Percentiles rank a stretch among this genome's conserved stretches.
Evolutionary conservation across 768 basidiomycete species (phyloP).

Genomic region (Mrakia blollopis): DNA sequence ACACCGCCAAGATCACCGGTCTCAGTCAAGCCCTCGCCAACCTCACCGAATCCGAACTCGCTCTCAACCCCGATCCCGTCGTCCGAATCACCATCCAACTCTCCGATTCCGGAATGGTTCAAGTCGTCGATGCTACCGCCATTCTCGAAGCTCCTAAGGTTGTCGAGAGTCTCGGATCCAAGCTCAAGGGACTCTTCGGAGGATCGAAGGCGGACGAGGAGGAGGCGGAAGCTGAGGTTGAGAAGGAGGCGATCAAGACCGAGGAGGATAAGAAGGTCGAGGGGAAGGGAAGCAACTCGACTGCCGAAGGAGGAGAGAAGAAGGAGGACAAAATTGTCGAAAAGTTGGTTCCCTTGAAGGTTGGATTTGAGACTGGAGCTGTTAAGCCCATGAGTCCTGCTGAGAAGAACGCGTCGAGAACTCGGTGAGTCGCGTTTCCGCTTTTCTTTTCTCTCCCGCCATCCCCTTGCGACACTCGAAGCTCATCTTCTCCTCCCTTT

Average conservation of each 20-base stretch:
- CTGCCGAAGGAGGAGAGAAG: constrained; percentile 16
- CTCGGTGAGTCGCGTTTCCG: constrained; percentile 54
- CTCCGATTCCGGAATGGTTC: constrained; percentile 80
- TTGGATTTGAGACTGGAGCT: constrained; percentile 4
- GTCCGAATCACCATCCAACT: constrained; percentile 78
- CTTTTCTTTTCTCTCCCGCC: not conserved
- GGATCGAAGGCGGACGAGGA: constrained; percentile 40
- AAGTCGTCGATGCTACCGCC: constrained; percentile 65
- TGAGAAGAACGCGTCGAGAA: constrained; percentile 63
- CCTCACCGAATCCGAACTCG: constrained; percentile 72
- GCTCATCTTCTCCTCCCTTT: not conserved
- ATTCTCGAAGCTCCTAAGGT: constrained; percentile 70
- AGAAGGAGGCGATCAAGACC: constrained; percentile 40
- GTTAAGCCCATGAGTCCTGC: constrained; percentile 56
- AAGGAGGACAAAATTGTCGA: constrained; percentile 24
- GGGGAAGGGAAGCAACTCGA: not conserved
- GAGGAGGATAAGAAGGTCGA: constrained; percentile 15
- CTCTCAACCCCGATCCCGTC: constrained; percentile 58
- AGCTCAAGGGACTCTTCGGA: constrained; percentile 82
- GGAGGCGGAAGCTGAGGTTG: constrained; percentile 44
- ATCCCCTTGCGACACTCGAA: not conserved
- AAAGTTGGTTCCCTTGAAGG: constrained; percentile 21
- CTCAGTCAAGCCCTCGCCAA: constrained; percentile 73
- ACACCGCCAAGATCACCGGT: constrained; percentile 66
- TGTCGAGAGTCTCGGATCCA: constrained; percentile 46